phyloP scores from a whole-genome alignment of 73 alveolate species.

The Paramecium pentaurelia region DNA sequence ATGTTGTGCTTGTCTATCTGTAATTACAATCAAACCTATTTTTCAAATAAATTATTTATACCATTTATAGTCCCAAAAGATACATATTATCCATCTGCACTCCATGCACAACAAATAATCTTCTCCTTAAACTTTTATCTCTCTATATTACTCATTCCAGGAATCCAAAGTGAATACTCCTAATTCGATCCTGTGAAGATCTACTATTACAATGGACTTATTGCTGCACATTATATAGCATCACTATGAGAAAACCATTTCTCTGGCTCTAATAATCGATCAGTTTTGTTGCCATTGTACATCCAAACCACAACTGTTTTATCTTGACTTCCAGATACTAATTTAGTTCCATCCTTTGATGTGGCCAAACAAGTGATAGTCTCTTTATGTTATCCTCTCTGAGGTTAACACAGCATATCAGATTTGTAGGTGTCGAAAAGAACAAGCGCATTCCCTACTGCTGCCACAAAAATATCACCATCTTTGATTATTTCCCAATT shows the following conservation, averaged over 20 bases:
- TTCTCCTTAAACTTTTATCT: conserved; percentile 42
- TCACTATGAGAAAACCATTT: conserved; percentile 44
- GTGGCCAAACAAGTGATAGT: background rate
- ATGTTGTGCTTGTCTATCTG: conserved; percentile 23
- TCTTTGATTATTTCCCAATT: background rate
- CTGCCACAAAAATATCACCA: conserved; percentile 46
- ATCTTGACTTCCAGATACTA: conserved; percentile 30
- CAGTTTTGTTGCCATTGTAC: background rate
- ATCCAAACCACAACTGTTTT: conserved; percentile 53
- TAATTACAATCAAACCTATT: background rate
- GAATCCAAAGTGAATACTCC: conserved; percentile 51
- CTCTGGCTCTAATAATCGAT: conserved; percentile 32
- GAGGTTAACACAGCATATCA: background rate
- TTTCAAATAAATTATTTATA: background rate
- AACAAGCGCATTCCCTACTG: conserved; percentile 56
- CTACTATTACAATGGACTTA: conserved; percentile 29
- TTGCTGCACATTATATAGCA: conserved; percentile 21
- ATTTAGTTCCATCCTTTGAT: background rate
- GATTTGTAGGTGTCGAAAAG: background rate
- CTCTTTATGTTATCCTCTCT: conserved; percentile 24
- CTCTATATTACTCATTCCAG: conserved; percentile 31
- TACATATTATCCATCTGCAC: conserved; percentile 39
- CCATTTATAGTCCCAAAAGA: conserved; percentile 57
- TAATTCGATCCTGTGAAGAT: conserved; percentile 40
- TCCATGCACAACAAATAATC: conserved; percentile 54